A percentile compares a stretch with the other conserved stretches of the same genome.
phyloP scores from a whole-genome alignment of 495 filamentous ascomycete genomes.

The Penicillium lividum region DNA sequence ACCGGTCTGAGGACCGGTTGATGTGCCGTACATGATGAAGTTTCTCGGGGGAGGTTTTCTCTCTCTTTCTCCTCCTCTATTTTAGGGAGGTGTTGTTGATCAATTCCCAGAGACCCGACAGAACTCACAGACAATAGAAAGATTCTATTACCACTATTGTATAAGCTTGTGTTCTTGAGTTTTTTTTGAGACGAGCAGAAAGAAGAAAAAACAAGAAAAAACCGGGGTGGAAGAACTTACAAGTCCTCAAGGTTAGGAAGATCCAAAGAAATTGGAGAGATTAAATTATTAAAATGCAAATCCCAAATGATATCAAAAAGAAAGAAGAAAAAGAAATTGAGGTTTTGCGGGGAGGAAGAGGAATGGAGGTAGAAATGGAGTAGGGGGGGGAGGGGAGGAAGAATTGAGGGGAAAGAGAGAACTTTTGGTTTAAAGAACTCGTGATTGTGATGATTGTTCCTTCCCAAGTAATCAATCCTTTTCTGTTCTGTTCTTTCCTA shows the following conservation, averaged over 20 bases:
- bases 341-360: slow-evolving; percentile 26
- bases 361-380: slow-evolving; percentile 24
- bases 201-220: neutral
- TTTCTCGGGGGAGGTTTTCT: slow-evolving; percentile 6
- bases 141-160: neutral
- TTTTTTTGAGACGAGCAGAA: neutral
- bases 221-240: slow-evolving; percentile 3
- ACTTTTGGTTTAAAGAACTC: slow-evolving; percentile 19
- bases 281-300: slow-evolving; percentile 7
- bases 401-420: slow-evolving; percentile 23
- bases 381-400: slow-evolving; percentile 5
- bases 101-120: slow-evolving; percentile 14
- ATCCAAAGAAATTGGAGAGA: slow-evolving; percentile 1
- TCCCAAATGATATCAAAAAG: slow-evolving; percentile 15
- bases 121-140: slow-evolving; percentile 14
- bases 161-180: neutral
- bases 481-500: too few relatives aligned
- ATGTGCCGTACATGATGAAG: slow-evolving; percentile 79
- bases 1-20: slow-evolving; percentile 84
- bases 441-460: too few relatives aligned
- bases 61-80: slow-evolving; percentile 9
- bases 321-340: slow-evolving; percentile 25
- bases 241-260: neutral
- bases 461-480: too few relatives aligned
- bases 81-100: slow-evolving; percentile 1